Base-by-base conservation (phyloP, 2,329 filamentous ascomycete genomes). In the Sarocladium oryzae region DNA sequence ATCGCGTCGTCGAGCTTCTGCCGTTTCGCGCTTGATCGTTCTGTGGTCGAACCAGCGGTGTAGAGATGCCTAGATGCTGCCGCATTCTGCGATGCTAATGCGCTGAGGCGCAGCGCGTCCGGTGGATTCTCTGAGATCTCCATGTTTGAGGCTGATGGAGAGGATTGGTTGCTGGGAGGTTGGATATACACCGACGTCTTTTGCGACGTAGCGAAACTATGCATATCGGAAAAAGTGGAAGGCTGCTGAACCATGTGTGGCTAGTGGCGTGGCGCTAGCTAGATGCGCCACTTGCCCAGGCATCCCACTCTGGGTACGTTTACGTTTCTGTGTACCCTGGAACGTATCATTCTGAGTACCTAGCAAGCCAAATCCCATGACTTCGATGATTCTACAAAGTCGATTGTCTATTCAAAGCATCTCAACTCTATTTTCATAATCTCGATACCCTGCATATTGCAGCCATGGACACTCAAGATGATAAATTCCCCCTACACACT, bases 401-500 rank as follows among this genome's bases (percentile, higher is more conserved):
- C n/a, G n/a, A n/a, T n/a, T n/a, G n/a, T n/a, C n/a, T n/a, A n/a
- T n/a, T n/a, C n/a, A n/a, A n/a, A n/a, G n/a, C n/a, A n/a, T n/a
- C n/a, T n/a, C n/a, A n/a, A n/a, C n/a, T n/a, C n/a, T n/a, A n/a
- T n/a, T n/a, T n/a, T n/a, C n/a, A 9, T 9, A 16, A 30, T 4
- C n/a, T 33, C 16, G n/a, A 16, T 11, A 5, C 24, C 16, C 10
- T 13, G 18, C 10, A 4, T 5, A 48, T 33, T 4, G 18, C 15
- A 48, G 21, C 24, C 18, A 55, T 66, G 49, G 63, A 68, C 6
- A 56, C 50, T 4, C 65, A 74, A 18, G 58, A 68, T 40, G 74
- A 82, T 49, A 89, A 86, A 60, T 96, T 85, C 60, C 86, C 89
- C 24, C 85, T 96, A 38, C 92, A 97, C 64, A 88, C 88, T 57